Percentiles rank a stretch among this genome's conserved stretches.
Evolutionary conservation across 345 rosid genomes (phyloP).

Genomic region (Euclidium syriacum): DNA sequence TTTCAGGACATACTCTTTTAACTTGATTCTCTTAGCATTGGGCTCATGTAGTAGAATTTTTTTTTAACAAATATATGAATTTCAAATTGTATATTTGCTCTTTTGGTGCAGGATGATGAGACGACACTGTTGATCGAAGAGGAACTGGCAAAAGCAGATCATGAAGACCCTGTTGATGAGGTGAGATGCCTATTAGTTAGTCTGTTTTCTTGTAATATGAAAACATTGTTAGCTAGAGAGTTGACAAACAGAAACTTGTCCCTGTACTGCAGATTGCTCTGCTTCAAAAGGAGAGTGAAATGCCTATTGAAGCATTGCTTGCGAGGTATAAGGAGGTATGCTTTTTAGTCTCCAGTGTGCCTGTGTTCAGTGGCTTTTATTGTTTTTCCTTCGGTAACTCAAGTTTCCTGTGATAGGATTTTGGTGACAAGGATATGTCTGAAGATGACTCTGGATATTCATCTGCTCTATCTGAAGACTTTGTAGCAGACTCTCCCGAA

Average conservation of each 20-base stretch:
- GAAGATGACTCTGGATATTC: conserved; percentile 69
- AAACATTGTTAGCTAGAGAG: conserved; percentile 12
- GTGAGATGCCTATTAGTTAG: conserved; percentile 33
- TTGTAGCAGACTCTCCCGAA: conserved; percentile 39
- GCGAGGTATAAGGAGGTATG: conserved; percentile 96
- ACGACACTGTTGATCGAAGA: conserved; percentile 85
- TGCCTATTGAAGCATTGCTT: conserved; percentile 80
- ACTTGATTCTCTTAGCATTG: conserved; percentile 6
- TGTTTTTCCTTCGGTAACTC: conserved; percentile 19
- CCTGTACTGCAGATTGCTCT: conserved; percentile 60
- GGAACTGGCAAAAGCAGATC: conserved; percentile 73
- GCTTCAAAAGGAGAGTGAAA: conserved; percentile 89
- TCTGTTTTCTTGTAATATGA: conserved; percentile 13
- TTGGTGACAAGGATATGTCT: conserved; percentile 44
- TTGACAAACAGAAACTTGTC: conserved; percentile 13
- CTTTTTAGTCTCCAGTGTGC: conserved; percentile 28
- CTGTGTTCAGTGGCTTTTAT: conserved; percentile 5
- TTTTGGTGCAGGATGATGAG: conserved; percentile 78
- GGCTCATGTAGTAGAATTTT: background rate
- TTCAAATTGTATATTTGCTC: conserved; percentile 10
- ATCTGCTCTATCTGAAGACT: conserved; percentile 57
- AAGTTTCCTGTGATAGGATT: conserved; percentile 48
- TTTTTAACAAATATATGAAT: background rate
- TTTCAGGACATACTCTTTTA: background rate
- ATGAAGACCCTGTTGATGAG: conserved; percentile 63